Base-by-base conservation (phyloP, 208 protist species). In the Trypanosoma congolense region DNA sequence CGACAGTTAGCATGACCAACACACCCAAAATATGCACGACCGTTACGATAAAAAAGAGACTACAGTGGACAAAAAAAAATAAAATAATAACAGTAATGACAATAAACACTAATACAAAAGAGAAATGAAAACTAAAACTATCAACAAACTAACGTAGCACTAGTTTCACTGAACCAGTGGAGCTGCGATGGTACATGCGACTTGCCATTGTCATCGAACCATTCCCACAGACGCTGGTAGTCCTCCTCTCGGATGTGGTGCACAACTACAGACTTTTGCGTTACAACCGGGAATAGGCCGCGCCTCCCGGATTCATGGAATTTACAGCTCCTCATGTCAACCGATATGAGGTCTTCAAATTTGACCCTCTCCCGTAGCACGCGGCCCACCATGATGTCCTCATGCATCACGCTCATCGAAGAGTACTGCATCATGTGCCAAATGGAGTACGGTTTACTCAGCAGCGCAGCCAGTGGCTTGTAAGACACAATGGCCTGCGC, bases 221-320 rank as follows among this genome's bases (percentile, higher is more conserved):
- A n/a, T n/a, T n/a, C n/a, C n/a, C n/a, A n/a, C n/a, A n/a, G n/a
- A n/a, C n/a, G n/a, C n/a, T n/a, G n/a, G n/a, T n/a, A n/a, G n/a
- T n/a, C 57, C 2, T 36, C 21, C 38, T 64, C 48, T 0, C 10
- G 2, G 1, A 64, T 8, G 14, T 64, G 48, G 18, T 64, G 48
- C 3, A 64, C 12, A 38, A 64, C 51, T 3, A 64, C 35, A 41
- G 33, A 54, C 9, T 31, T 36, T 5, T 3, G 3, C 1, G 18
- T 12, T 33, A 64, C 2, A n/a, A 21, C 12, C 10, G 2, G 16
- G 5, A 26, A 12, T 12, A 28, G 4, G 18, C 24, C 21, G 2
- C 33, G 38, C 41, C 25, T 24, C 35, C 51, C 5, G 21, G 53
- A 3, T n/a, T 64, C 48, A 30, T 64, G 49, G 21, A 64, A 64